Evolutionary conservation across 768 basidiomycete genomes (phyloP).

Genomic region (Terana coerulea): DNA sequence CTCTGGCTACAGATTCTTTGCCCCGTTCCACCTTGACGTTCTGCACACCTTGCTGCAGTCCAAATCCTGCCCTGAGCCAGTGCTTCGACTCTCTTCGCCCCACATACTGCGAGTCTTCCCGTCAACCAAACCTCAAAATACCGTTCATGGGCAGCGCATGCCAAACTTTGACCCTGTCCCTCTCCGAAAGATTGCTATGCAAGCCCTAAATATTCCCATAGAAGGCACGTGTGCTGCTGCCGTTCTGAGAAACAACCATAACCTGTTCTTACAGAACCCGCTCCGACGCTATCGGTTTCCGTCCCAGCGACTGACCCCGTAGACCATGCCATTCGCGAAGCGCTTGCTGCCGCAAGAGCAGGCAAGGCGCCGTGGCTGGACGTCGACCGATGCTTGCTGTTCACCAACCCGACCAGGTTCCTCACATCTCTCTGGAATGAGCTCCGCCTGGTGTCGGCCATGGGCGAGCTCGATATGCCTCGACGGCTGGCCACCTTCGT

Average conservation of each 20-base stretch:
- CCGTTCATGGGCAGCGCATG: slow-evolving; percentile 13
- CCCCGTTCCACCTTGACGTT: slow-evolving; percentile 55
- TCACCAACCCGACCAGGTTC: slow-evolving; percentile 56
- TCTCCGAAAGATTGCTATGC: slow-evolving; percentile 37
- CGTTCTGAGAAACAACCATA: background rate
- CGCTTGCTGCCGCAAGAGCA: slow-evolving; percentile 52
- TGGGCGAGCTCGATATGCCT: slow-evolving; percentile 59
- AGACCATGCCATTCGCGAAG: slow-evolving; percentile 50
- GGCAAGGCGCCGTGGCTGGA: slow-evolving; percentile 66
- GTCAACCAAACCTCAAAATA: slow-evolving; percentile 30
- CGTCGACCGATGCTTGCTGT: slow-evolving; percentile 60
- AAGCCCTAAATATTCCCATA: slow-evolving; percentile 29
- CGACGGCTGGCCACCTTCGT: slow-evolving; percentile 66
- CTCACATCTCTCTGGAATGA: slow-evolving; percentile 69
- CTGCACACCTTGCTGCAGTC: slow-evolving; percentile 66
- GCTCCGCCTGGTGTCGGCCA: slow-evolving; percentile 46
- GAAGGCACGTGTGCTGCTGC: slow-evolving; percentile 16
- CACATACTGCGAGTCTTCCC: slow-evolving; percentile 45
- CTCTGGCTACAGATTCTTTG: slow-evolving; percentile 37
- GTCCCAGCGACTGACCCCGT: too few relatives aligned
- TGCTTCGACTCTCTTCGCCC: slow-evolving; percentile 61
- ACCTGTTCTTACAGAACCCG: too few relatives aligned
- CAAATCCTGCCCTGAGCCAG: slow-evolving; percentile 58
- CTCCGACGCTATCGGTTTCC: background rate
- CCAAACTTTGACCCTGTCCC: slow-evolving; percentile 23